Base-by-base conservation (phyloP, 441 rosid species). In the Melastoma candidum region DNA sequence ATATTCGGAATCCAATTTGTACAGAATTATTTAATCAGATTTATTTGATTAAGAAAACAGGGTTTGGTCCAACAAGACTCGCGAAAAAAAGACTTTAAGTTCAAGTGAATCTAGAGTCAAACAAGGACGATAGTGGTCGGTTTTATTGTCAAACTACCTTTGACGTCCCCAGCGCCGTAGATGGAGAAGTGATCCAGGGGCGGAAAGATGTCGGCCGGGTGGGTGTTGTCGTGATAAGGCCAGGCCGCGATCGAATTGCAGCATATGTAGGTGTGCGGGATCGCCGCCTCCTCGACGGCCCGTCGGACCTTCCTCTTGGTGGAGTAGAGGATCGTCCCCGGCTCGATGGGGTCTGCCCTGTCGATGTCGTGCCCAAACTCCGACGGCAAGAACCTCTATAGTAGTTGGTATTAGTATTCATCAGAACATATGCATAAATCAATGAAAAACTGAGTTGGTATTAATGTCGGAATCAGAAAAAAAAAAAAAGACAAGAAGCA, bases 201-300 rank as follows among this genome's bases (percentile, higher is more conserved):
- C 0, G 46, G 61, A 10, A 58, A 47, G 12, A 48, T 7, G 5
- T 36, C 56, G 13, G 56, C 46, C 0, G 46, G 56, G 24, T 58
- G 61, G 52, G 61, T 58, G 53, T 58, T 58, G 54, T 58, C 39
- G 26, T 58, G 61, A 13, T 58, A 32, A 32, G 61, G 61, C 61
- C 61, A 58, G 22, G 53, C 61, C 2, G 53, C 53, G 11, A 58
- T 48, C 3, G 61, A 58, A 53, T 58, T 48, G 54, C 61, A 58
- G 44, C 61, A 58, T 22, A 58, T 48, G 61, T 58, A 24, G 46
- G 61, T 48, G 46, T 58, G 48, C 17, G 61, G 61, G 47, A 58
- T 12, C 8, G 47, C 26, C 0, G 48, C 39, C 13, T 12, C 41
- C 26, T 58, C 61, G 3, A 48, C 25, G 14, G 26, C 12, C 41